Percentiles rank a stretch among this genome's conserved stretches.
phyloP scores from a whole-genome alignment of 805 yeast genomes.

The Lachancea mirantina region DNA sequence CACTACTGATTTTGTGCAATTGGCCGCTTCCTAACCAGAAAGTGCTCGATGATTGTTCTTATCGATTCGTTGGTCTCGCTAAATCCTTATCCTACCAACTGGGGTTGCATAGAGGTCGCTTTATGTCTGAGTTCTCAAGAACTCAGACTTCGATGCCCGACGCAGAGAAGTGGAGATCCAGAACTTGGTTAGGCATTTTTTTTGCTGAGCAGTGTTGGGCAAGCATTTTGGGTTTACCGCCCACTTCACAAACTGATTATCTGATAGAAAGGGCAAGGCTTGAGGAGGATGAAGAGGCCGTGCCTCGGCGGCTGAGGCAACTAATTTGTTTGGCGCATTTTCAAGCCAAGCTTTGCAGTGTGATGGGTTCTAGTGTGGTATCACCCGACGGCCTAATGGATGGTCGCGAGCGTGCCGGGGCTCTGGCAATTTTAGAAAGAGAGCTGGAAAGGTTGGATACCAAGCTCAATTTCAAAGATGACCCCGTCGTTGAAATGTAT shows the following conservation, averaged over 20 bases:
- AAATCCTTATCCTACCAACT: conserved; percentile 76
- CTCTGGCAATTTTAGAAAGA: conserved; percentile 66
- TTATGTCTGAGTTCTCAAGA: conserved; percentile 82
- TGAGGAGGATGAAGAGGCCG: conserved; percentile 37
- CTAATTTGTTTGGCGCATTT: conserved; percentile 69
- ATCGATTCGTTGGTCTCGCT: conserved; percentile 82
- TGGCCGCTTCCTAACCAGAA: conserved; percentile 95
- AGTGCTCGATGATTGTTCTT: conserved; percentile 85
- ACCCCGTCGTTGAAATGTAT: conserved; percentile 66
- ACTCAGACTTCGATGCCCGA: conserved; percentile 84
- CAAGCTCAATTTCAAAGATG: conserved; percentile 56
- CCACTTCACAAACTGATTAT: conserved; percentile 76
- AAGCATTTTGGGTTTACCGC: conserved; percentile 79
- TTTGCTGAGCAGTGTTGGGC: conserved; percentile 90
- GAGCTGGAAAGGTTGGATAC: conserved; percentile 69
- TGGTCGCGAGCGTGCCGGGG: conserved; percentile 73
- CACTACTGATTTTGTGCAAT: conserved; percentile 69
- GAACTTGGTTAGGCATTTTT: conserved; percentile 86
- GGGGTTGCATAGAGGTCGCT: conserved; percentile 87
- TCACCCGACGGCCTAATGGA: conserved; percentile 87
- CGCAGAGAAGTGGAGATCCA: conserved; percentile 89
- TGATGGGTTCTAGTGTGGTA: conserved; percentile 80
- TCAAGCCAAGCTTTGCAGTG: conserved; percentile 74
- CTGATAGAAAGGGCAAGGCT: conserved; percentile 70
- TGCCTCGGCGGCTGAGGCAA: conserved; percentile 68